These are phyloP conservation scores for Heteromeles arbutifolia DNA, from an alignment of 306 rosid species.

Conservation along the genomic window DNA sequence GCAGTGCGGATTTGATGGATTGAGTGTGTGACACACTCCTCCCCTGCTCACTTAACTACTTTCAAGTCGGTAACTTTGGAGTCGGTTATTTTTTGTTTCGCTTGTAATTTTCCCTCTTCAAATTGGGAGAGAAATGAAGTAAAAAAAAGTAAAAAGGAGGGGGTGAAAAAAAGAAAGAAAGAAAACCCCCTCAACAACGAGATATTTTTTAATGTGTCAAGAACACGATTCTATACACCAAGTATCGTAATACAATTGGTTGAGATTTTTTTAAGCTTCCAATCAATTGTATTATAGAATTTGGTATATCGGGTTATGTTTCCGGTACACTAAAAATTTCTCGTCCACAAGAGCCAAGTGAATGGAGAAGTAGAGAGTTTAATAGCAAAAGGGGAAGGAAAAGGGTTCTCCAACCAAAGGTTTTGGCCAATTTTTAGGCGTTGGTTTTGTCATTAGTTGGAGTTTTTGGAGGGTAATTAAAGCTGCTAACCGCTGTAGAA, in stretches of 20 bases:
- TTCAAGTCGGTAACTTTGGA: neutral
- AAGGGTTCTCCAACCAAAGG: neutral
- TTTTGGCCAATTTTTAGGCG: slow-evolving; percentile 8
- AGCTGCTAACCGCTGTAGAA: slow-evolving; percentile 17
- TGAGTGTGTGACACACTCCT: slow-evolving; percentile 43
- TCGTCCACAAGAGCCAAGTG: neutral
- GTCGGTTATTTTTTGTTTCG: neutral
- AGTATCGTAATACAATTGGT: no score
- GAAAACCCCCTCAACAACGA: neutral
- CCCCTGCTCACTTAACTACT: neutral
- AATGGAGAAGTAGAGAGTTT: neutral
- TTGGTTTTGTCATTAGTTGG: neutral
- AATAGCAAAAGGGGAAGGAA: neutral
- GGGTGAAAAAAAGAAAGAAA: neutral
- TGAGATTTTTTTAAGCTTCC: no score
- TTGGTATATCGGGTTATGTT: no score
- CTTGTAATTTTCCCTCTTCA: slow-evolving; percentile 22
- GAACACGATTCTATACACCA: no score
- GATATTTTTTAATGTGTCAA: no score
- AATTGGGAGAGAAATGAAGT: slow-evolving; percentile 9
- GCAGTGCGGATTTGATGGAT: slow-evolving; percentile 94
- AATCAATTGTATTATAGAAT: no score
- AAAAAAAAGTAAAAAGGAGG: neutral
- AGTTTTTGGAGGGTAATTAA: neutral
- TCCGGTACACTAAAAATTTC: no score